Conservation (phyloP, 768 basidiomycete species). For the Termitomyces sp. region DNA sequence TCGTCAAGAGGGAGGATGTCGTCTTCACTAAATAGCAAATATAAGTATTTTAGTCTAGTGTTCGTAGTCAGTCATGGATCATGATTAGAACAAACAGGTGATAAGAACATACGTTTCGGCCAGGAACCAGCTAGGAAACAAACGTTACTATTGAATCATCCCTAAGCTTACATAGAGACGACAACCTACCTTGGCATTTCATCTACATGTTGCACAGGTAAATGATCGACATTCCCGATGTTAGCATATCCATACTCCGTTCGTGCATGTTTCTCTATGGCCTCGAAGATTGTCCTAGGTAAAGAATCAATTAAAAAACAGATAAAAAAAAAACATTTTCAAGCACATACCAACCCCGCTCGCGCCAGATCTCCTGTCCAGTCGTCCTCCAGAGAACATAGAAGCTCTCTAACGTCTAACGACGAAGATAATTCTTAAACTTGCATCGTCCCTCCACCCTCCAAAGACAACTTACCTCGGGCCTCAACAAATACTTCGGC, state of each 20-base stretch:
- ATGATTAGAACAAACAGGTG: not conserved
- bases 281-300: conserved; percentile 38
- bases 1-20: conserved; percentile 51
- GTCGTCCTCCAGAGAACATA: conserved; percentile 54
- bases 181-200: conserved; percentile 50
- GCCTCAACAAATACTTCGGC: conserved; percentile 38
- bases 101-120: conserved; percentile 35
- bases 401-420: conserved; percentile 48
- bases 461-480: conserved; percentile 39
- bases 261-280: conserved; percentile 45
- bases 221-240: conserved; percentile 33
- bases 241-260: conserved; percentile 46
- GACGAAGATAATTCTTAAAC: not conserved
- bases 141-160: not conserved
- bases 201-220: conserved; percentile 26
- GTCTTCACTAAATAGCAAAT: conserved; percentile 62
- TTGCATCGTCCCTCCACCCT: not conserved
- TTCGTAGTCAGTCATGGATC: not conserved
- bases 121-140: conserved; percentile 35
- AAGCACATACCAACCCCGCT: conserved; percentile 42
- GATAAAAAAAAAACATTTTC: not conserved
- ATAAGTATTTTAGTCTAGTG: conserved; percentile 62
- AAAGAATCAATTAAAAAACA: not conserved
- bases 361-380: conserved; percentile 46
- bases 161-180: not conserved